Conservation (phyloP, 208 protist genomes). For the Crithidia sp. region DNA sequence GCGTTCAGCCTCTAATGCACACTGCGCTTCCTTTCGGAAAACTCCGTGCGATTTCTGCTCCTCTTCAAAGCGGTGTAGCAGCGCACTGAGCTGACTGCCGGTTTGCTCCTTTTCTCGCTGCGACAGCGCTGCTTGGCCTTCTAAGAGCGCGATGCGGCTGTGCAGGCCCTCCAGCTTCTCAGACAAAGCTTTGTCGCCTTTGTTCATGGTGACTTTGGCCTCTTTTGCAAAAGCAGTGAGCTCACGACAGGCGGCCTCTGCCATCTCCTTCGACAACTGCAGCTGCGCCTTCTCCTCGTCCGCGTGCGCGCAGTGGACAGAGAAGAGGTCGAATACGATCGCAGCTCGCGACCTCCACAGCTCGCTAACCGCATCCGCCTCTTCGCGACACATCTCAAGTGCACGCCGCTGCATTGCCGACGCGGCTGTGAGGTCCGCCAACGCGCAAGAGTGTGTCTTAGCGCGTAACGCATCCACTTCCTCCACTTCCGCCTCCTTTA, state of each 20-base stretch:
- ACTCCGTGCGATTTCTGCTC: constrained; percentile 26
- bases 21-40: constrained; percentile 16
- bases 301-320: not conserved
- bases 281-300: constrained; percentile 4
- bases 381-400: constrained; percentile 1
- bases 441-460: not conserved
- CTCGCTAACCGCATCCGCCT: not conserved
- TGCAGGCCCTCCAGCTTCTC: constrained; percentile 30
- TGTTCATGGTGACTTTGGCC: constrained; percentile 30
- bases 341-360: constrained; percentile 7
- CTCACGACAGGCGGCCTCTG: constrained; percentile 31
- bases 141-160: constrained; percentile 25
- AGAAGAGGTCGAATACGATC: not conserved
- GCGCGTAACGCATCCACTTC: not conserved
- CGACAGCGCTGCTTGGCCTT: constrained; percentile 7
- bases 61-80: constrained; percentile 39
- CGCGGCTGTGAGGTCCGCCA: not conserved
- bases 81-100: constrained; percentile 5
- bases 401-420: not conserved
- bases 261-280: constrained; percentile 20
- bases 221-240: constrained; percentile 40
- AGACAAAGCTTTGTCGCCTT: constrained; percentile 26
- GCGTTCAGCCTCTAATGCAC: constrained; percentile 27
- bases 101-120: constrained; percentile 21
- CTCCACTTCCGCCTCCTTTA: not conserved